phyloP scores from a whole-genome alignment of 2,329 filamentous ascomycete genomes.

The Hansfordia pulvinata region DNA sequence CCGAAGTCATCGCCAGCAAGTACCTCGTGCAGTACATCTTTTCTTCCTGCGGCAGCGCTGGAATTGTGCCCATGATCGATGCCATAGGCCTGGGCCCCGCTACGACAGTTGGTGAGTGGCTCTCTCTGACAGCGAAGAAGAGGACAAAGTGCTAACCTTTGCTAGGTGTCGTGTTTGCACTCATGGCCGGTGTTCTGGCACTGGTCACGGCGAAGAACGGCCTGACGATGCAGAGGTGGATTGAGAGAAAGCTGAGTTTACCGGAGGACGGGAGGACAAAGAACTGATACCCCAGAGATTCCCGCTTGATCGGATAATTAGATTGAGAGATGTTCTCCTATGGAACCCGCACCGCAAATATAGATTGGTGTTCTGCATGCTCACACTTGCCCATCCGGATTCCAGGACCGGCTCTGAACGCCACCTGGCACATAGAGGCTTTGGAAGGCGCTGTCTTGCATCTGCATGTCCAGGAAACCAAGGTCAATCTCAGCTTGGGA shows the following conservation, averaged over 20 bases:
- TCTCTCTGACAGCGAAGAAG: neutral
- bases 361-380: no score
- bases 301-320: no score
- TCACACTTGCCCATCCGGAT: neutral
- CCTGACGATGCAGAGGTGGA: conserved; percentile 1
- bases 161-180: neutral
- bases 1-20: conserved; percentile 15
- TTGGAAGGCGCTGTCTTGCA: conserved; percentile 2
- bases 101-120: conserved; percentile 3
- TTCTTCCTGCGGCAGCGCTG: conserved; percentile 10
- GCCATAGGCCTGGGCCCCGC: conserved; percentile 12
- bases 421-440: conserved; percentile 1
- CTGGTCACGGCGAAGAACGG: neutral
- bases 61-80: conserved; percentile 14
- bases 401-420: neutral
- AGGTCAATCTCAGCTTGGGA: conserved; percentile 18
- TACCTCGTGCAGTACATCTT: conserved; percentile 18
- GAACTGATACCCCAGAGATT: no score
- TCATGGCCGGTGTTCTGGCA: neutral
- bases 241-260: conserved; percentile 1
- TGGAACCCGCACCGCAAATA: no score
- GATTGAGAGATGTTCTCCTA: no score
- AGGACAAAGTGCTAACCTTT: neutral
- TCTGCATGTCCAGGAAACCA: conserved; percentile 16
- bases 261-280: no score